phyloP scores from a whole-genome alignment of 352 stramenopile genomes.

The Pythium utonaiense region DNA sequence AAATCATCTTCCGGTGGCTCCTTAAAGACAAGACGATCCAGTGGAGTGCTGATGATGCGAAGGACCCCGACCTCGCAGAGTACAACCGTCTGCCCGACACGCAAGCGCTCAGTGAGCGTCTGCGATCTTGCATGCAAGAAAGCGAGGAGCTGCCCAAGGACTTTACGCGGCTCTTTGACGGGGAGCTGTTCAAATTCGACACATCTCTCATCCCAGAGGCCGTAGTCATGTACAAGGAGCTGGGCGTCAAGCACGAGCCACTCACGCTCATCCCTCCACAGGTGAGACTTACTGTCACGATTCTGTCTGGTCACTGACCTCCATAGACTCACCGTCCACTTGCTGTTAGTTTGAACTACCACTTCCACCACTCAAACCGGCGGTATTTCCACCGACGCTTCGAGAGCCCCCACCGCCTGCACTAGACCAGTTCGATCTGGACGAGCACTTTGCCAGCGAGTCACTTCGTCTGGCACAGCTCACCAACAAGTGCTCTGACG shows the following conservation, averaged over 20 bases:
- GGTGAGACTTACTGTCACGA: conserved; percentile 20
- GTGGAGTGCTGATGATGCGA: conserved; percentile 61
- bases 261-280: conserved; percentile 93
- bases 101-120: conserved; percentile 87
- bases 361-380: conserved; percentile 89
- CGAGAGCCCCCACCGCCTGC: conserved; percentile 87
- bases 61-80: conserved; percentile 86
- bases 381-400: conserved; percentile 92
- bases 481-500: conserved; percentile 94
- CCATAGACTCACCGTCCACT: not conserved
- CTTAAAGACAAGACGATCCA: conserved; percentile 79
- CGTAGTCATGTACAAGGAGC: conserved; percentile 88
- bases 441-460: conserved; percentile 95
- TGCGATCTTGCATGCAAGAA: conserved; percentile 95
- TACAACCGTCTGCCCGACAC: conserved; percentile 92
- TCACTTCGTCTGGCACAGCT: conserved; percentile 91
- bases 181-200: conserved; percentile 93
- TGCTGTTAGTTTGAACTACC: conserved; percentile 89
- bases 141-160: conserved; percentile 93
- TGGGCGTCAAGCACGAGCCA: conserved; percentile 94
- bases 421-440: conserved; percentile 96
- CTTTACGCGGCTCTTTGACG: conserved; percentile 93
- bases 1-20: conserved; percentile 93
- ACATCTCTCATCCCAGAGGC: conserved; percentile 94
- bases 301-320: not conserved